Evolutionary conservation across 129 eudicot genomes (phyloP).

Genomic region (Gnaphalium uliginosum): DNA sequence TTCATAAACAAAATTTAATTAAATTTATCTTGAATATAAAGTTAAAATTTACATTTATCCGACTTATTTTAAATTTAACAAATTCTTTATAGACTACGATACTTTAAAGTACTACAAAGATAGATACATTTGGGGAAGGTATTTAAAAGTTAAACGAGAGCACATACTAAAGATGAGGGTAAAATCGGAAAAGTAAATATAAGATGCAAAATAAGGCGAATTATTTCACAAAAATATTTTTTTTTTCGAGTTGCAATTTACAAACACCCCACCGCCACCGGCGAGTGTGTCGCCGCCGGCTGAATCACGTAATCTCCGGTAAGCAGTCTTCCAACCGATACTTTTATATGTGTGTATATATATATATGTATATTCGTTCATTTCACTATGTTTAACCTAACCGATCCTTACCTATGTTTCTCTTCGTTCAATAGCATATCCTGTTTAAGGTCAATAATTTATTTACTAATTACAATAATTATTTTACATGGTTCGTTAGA

Average conservation of each 20-base stretch:
- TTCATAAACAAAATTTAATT: no score
- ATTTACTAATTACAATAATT: neutral
- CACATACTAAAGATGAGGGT: neutral
- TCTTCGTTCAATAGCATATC: neutral
- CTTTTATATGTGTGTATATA: neutral
- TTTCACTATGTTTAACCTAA: constrained; percentile 3
- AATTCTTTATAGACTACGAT: no score
- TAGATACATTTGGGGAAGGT: neutral
- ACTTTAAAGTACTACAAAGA: no score
- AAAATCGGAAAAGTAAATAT: neutral
- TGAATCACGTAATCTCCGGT: constrained; percentile 23
- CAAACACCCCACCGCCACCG: constrained; percentile 14
- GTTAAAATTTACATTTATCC: no score
- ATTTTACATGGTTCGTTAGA: no score
- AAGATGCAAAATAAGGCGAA: constrained; percentile 21
- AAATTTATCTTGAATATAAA: no score
- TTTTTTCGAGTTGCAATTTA: constrained; percentile 5
- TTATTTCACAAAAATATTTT: neutral
- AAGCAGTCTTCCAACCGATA: neutral
- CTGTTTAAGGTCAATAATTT: constrained; percentile 19
- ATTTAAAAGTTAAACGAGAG: no score
- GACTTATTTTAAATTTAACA: no score
- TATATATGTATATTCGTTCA: neutral
- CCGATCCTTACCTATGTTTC: neutral
- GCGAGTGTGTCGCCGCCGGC: constrained; percentile 12